Evolutionary conservation across 257 asterid species (phyloP), one percentile per base, ranked within the genome.

Genomic region (Solanum piurae): DNA sequence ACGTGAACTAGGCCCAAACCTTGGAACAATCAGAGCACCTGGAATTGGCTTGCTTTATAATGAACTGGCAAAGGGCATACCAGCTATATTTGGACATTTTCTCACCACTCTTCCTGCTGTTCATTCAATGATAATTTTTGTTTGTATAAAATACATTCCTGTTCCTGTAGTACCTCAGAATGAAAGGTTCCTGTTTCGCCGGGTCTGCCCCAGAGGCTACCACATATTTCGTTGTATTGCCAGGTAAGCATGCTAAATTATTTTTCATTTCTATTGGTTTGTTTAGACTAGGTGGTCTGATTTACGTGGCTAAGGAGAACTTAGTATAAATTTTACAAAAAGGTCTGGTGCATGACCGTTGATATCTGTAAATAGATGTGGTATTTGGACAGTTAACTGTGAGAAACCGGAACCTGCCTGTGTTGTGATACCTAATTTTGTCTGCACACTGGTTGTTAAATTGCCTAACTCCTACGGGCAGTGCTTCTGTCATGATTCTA

Each of bases 191-290:
- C 91, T 97, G 89, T 95, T 97, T 85, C 93, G 98, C 89, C 94
- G 99, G 49, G 98, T 97, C 89, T 94, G 98, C 91, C 91, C 95
- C 73, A 95, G 92, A 91, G 90, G 95, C 93, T 95, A 95, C 91
- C 98, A 95, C 94, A 94, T 97, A 86, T 97, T 97, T 82, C 99
- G 99, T 68, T 97, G 99, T 87, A 94, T 97, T 91, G 99, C 99
- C 90, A 91, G 99, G 99, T 96, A 93, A 90, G 69, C 49, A 79
- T 44, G 64, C 85, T 44, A 44, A 4, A 2, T 79, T 40, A 27
- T 80, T 80, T 80, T 44, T 31, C 36, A 3, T 80, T 18, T 80
- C 85, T 46, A 37, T 46, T 46, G 27, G 85, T 80, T 46, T 46
- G 25, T 80, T 18, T 44, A 44, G 40, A 46, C 85, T 27, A 27